A percentile compares a stretch with the other conserved stretches of the same genome.
Evolutionary conservation across 345 rosid genomes (phyloP).

Genomic region (Cardamine resedifolia): DNA sequence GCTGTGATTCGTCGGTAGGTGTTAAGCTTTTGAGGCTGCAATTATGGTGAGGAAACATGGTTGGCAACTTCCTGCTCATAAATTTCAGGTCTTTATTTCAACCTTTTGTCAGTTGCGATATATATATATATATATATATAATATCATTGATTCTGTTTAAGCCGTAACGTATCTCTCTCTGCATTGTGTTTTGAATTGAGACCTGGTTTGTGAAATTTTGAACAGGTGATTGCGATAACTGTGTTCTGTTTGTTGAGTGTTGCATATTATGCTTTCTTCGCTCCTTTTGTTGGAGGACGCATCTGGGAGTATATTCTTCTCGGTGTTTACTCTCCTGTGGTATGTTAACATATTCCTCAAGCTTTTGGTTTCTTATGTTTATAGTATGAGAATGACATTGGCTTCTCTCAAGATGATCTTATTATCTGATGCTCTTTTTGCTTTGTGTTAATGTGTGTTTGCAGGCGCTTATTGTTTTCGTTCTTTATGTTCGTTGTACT

Average conservation of each 20-base stretch:
- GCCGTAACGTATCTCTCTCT: neutral
- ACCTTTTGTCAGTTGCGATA: neutral
- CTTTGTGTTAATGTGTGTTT: constrained; percentile 24
- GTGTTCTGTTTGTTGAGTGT: constrained; percentile 89
- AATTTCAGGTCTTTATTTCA: constrained; percentile 61
- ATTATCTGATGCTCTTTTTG: constrained; percentile 1
- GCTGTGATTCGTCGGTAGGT: neutral
- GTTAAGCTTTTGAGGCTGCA: neutral
- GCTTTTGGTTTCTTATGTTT: neutral
- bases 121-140: too few relatives aligned
- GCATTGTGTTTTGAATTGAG: neutral
- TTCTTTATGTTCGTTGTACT: constrained; percentile 94
- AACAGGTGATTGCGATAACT: constrained; percentile 92
- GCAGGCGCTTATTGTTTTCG: constrained; percentile 87
- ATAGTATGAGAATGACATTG: neutral
- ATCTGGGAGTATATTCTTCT: constrained; percentile 77
- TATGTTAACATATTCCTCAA: constrained; percentile 43
- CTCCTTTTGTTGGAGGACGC: constrained; percentile 93
- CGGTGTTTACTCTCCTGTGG: constrained; percentile 87
- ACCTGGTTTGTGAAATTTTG: neutral
- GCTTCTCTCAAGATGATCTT: neutral
- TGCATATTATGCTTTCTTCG: constrained; percentile 92
- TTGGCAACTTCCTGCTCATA: constrained; percentile 97
- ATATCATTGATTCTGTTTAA: neutral
- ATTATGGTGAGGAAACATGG: constrained; percentile 96